Evolutionary conservation across 257 asterid genomes (phyloP), one percentile per base, ranked within the genome.

Genomic region (Ehretia macrophylla): DNA sequence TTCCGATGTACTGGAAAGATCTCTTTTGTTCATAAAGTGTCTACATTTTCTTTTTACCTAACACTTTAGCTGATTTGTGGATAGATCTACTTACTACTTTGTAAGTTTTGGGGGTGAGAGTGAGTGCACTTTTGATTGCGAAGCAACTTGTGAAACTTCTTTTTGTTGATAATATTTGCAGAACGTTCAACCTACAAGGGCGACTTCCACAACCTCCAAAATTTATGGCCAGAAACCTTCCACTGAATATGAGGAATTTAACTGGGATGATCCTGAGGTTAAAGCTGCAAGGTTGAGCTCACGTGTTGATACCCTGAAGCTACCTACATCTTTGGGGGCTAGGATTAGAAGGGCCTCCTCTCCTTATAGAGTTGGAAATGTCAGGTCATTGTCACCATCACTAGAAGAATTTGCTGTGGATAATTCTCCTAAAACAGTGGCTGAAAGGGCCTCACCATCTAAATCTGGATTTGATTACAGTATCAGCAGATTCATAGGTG

Each of bases 281-380:
- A 85, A 81, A 68, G 74, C 76, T 71, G 90, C 85, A 74, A 78
- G 83, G 51, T 71, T 69, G 60, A 78, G 79, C 81, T 72, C 85
- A 38, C 68, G 79, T 59, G 59, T 69, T 45, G 85, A 74, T 17
- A 69, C 79, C 32, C 55, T 55, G 35, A 86, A 77, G 67, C 75
- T 70, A 65, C 72, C 75, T 32, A 68, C 72, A 46, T 56, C 83
- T 46, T 69, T 91, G 50, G 71, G 77, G 68, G 51, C 87, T 63
- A 85, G 77, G 78, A 75, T 69, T 54, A 61, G 62, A 3, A 77
- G 75, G 72, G 55, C 87, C 17, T 73, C 94, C 59, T 73, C 92
- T 69, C 77, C 95, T 50, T 80, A 77, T 60, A 72, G 72, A 65
- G 58, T 69, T 66, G 88, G 75, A 60, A 78, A 64, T 56, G 72